phyloP scores from a whole-genome alignment of 1,284 basidiomycete species.

The Tilletia indica region DNA sequence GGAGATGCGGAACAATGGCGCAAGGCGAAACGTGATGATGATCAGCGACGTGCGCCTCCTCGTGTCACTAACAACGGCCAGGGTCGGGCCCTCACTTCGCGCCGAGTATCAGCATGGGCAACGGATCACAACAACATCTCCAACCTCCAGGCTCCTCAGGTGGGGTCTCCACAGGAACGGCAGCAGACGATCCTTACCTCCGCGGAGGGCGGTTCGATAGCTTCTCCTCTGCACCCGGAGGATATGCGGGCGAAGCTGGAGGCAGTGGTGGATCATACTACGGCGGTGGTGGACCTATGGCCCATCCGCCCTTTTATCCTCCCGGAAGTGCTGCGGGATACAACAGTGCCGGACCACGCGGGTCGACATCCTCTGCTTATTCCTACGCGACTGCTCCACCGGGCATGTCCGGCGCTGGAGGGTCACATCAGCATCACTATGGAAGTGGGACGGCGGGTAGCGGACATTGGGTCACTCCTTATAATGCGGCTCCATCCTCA shows the following conservation, averaged over 20 bases:
- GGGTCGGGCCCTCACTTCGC: not conserved
- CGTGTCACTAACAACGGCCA: not conserved
- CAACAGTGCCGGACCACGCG: not conserved
- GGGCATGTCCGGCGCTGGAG: not conserved
- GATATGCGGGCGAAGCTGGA: constrained; percentile 9
- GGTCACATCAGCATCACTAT: not conserved
- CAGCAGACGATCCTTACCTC: not conserved
- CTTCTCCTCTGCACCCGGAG: constrained; percentile 15
- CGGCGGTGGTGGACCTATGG: not conserved
- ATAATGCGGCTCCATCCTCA: not conserved
- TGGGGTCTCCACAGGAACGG: not conserved
- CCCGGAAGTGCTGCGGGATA: not conserved
- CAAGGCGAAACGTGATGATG: constrained; percentile 79
- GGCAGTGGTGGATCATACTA: not conserved
- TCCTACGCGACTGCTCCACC: constrained; percentile 6
- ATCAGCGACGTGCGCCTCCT: constrained; percentile 35
- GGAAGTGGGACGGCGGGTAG: not conserved
- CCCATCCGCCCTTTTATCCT: not conserved
- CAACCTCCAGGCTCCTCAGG: not conserved
- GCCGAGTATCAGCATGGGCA: not conserved
- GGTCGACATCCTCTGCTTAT: not conserved
- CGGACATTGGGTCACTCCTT: constrained; percentile 8
- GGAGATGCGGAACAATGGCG: constrained; percentile 91
- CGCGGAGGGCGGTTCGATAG: constrained; percentile 4
- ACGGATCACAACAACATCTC: not conserved